These are phyloP conservation scores for Penicillium sp. DNA, from an alignment of 2,329 filamentous ascomycete genomes.

Conservation along the genomic window DNA sequence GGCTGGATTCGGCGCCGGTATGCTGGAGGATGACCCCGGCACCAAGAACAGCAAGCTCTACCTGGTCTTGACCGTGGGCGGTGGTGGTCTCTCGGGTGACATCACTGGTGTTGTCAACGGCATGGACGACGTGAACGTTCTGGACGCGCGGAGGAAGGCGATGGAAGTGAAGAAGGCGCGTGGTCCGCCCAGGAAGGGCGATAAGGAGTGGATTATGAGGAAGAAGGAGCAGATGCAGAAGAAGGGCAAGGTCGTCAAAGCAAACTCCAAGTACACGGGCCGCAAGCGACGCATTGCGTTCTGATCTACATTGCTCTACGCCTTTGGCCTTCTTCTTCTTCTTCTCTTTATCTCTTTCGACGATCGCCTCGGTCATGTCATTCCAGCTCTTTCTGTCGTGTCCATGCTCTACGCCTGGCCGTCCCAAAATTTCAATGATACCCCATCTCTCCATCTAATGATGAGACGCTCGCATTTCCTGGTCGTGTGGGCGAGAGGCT, in stretches of 20 bases:
- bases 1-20: slow-evolving; percentile 89
- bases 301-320: slow-evolving; percentile 39
- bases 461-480: neutral
- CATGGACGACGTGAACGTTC: slow-evolving; percentile 80
- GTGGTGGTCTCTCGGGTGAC: slow-evolving; percentile 59
- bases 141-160: slow-evolving; percentile 59
- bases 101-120: slow-evolving; percentile 86
- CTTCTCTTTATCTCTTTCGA: neutral
- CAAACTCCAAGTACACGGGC: slow-evolving; percentile 87
- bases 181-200: slow-evolving; percentile 44
- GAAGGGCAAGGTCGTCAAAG: slow-evolving; percentile 92
- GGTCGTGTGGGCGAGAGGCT: neutral
- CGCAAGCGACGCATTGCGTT: slow-evolving; percentile 76
- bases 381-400: neutral
- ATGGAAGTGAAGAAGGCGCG: slow-evolving; percentile 38
- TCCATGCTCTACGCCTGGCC: neutral
- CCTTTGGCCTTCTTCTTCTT: neutral
- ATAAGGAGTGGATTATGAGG: slow-evolving; percentile 47
- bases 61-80: slow-evolving; percentile 83
- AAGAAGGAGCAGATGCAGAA: slow-evolving; percentile 88
- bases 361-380: neutral
- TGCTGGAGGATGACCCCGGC: slow-evolving; percentile 89
- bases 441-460: slow-evolving; percentile 1
- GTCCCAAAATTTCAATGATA: slow-evolving; percentile 2
- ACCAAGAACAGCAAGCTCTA: slow-evolving; percentile 98